Evolutionary conservation across 1,284 basidiomycete genomes (phyloP), one percentile per base, ranked within the genome.

Genomic region (Ustilago bromivora): DNA sequence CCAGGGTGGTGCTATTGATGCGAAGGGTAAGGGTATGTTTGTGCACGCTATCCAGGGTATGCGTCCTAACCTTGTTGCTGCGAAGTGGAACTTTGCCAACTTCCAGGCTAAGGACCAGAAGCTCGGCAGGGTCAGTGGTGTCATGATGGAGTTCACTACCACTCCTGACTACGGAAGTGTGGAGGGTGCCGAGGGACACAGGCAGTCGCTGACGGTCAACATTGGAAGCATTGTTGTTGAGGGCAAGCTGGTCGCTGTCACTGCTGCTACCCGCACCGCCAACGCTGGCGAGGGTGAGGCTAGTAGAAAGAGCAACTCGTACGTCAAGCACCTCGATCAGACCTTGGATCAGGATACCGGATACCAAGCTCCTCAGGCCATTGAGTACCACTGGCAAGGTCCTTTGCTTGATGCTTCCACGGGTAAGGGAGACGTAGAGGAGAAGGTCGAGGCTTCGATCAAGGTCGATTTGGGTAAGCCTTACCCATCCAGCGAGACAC

Each of bases 11-110:
- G 82, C 92, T 17, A 88, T 90, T 67, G 86, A 90, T 46, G 89
- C 92, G 49, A 89, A 90, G 41, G 95, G 94, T 49, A 89, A 91
- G n/a, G 96, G 94, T 43, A 94, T 95, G 91, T 93, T 98, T 85
- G 90, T 97, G 28, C 94, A 97, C 87, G 96, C 97, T 34, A 96
- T 99, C 86, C 97, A 99, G 87, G 96, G 96, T 82, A 98, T 99
- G 95, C 91, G 95, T 11, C 95, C 96, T 61, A 95, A 99, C 87
- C 90, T 95, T 64, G 91, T 98, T 74, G 97, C 97, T 4, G 89
- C 94, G 17, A 89, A 92, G 28, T 99, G 97, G 97, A 98, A 98
- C 89, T 99, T 99, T 88, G 92, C 89, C 60, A 90, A 94, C 88
- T 99, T 99, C 90, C 89, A 89, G 36, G 87, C 87, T 35, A 46